Percentiles rank a stretch among this genome's conserved stretches.
Conservation (phyloP, 768 basidiomycete species). For the Mycena epipterygia region DNA sequence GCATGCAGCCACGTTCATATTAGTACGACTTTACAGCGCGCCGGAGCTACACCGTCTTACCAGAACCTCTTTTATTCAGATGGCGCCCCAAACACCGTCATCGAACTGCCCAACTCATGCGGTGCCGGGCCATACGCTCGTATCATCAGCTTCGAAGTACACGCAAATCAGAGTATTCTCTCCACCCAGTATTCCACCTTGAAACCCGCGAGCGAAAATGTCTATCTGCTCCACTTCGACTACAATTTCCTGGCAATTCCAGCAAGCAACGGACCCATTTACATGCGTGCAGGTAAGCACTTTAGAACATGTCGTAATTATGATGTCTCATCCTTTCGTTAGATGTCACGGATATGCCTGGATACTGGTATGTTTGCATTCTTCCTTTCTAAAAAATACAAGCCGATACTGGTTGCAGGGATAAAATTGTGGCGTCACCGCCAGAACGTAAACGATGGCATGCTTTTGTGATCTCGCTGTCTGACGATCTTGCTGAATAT, state of each 20-base stretch:
- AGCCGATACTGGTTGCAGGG: no score
- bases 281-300: neutral
- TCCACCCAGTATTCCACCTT: neutral
- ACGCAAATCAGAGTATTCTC: conserved; percentile 37
- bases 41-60: no score
- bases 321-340: no score
- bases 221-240: conserved; percentile 36
- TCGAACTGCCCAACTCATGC: conserved; percentile 40
- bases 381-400: no score
- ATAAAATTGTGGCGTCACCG: neutral
- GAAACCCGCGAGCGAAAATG: conserved; percentile 29
- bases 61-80: no score
- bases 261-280: conserved; percentile 22
- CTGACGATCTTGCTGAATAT: no score
- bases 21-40: no score
- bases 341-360: conserved; percentile 28
- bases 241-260: conserved; percentile 38
- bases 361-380: conserved; percentile 19
- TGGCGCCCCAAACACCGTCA: conserved; percentile 40
- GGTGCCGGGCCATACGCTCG: conserved; percentile 45
- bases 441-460: conserved; percentile 12
- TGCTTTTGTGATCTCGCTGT: no score
- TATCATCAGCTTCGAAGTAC: conserved; percentile 35
- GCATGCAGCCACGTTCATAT: conserved; percentile 43
- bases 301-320: no score